Conservation (phyloP, 495 filamentous ascomycete species). For the Tuber magnatum region DNA sequence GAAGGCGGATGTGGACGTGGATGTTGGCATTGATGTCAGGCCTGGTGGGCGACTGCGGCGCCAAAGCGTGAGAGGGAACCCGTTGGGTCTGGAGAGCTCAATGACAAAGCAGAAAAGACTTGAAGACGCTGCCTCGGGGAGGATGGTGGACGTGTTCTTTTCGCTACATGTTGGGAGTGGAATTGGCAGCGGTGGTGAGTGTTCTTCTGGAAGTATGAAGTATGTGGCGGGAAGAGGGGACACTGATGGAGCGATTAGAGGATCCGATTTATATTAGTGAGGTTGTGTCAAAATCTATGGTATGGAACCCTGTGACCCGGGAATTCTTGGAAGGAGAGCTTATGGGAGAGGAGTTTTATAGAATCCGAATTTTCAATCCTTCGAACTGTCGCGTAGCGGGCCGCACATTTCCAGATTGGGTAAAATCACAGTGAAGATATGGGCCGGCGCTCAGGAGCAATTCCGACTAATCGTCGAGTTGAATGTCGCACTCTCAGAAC, state of each 20-base stretch:
- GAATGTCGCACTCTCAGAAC: slow-evolving; percentile 57
- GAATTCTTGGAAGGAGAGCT: slow-evolving; percentile 2
- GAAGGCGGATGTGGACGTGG: slow-evolving; percentile 22
- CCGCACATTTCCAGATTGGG: slow-evolving; percentile 59
- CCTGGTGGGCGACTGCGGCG: slow-evolving; percentile 9
- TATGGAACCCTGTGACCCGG: slow-evolving; percentile 35
- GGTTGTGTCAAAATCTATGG: slow-evolving; percentile 63
- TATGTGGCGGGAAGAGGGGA: slow-evolving; percentile 6
- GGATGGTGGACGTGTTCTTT: slow-evolving; percentile 82
- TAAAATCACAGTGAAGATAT: slow-evolving; percentile 62
- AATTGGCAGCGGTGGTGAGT: slow-evolving; percentile 26
- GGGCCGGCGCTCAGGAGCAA: slow-evolving; percentile 57
- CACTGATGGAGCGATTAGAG: slow-evolving; percentile 43
- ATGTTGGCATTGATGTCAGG: neutral
- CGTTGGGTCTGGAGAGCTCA: slow-evolving; percentile 12
- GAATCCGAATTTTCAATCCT: slow-evolving; percentile 84
- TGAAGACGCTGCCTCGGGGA: slow-evolving; percentile 61
- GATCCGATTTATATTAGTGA: slow-evolving; percentile 90
- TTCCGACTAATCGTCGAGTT: slow-evolving; percentile 68
- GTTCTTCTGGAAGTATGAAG: neutral
- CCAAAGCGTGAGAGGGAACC: slow-evolving; percentile 25
- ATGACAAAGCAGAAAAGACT: slow-evolving; percentile 61
- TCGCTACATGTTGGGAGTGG: slow-evolving; percentile 55
- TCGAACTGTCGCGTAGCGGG: slow-evolving; percentile 67
- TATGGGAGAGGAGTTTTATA: slow-evolving; percentile 22